phyloP scores from a whole-genome alignment of 2,329 filamentous ascomycete genomes.

The Colletotrichum sp. region DNA sequence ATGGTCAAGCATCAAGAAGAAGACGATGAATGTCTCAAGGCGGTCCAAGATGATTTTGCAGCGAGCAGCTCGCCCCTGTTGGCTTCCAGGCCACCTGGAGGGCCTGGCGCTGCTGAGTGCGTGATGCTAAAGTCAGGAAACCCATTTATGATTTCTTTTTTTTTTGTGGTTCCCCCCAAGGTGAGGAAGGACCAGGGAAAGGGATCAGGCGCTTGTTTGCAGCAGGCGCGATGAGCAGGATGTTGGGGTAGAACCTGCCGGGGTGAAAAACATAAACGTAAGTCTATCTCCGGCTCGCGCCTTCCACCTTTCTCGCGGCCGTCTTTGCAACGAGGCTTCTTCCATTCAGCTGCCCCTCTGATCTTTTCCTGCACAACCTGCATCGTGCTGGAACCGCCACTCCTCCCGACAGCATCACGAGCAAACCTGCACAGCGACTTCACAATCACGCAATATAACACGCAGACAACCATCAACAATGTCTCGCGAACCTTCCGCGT shows the following conservation, averaged over 20 bases:
- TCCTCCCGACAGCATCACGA: neutral
- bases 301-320: neutral
- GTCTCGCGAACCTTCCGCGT: neutral
- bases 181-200: neutral
- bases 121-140: too few relatives aligned
- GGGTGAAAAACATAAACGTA: rapidly evolving
- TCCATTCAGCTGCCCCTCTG: neutral
- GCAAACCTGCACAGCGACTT: neutral
- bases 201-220: neutral
- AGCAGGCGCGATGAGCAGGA: neutral
- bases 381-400: neutral
- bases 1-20: too few relatives aligned
- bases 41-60: too few relatives aligned
- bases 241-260: neutral
- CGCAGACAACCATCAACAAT: neutral
- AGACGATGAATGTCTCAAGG: too few relatives aligned
- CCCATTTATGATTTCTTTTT: too few relatives aligned
- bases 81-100: too few relatives aligned
- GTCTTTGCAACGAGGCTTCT: neutral
- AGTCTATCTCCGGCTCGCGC: rapidly evolving
- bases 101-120: too few relatives aligned
- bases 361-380: neutral
- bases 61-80: too few relatives aligned
- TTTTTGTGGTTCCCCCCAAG: too few relatives aligned
- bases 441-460: neutral